Conservation (phyloP, 2,329 filamentous ascomycete genomes). For the Sordariomycetes sp. region DNA sequence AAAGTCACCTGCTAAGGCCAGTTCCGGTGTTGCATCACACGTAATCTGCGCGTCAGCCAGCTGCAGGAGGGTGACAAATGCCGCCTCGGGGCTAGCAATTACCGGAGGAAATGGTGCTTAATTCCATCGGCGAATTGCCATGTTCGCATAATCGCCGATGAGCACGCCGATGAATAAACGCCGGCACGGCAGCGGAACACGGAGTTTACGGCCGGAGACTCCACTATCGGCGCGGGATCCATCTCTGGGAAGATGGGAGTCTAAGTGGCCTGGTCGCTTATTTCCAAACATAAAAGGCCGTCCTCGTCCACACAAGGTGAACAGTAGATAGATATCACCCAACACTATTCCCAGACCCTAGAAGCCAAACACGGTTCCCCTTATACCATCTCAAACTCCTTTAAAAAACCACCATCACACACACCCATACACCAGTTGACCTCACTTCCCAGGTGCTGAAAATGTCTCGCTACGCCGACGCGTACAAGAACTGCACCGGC, state of each 20-base stretch:
- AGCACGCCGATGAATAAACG: neutral
- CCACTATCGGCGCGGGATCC: neutral
- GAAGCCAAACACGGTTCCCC: neutral
- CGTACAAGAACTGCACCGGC: constrained; percentile 21
- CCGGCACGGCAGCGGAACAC: neutral
- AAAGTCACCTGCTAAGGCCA: no score
- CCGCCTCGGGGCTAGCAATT: neutral
- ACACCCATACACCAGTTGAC: neutral
- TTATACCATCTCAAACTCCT: neutral
- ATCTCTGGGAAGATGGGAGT: neutral
- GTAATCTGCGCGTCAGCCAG: neutral
- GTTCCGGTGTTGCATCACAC: no score
- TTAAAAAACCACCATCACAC: neutral
- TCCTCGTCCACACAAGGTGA: neutral
- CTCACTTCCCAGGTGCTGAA: neutral
- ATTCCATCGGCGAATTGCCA: neutral
- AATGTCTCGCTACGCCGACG: constrained; percentile 8
- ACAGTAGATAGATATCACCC: neutral
- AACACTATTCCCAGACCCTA: neutral
- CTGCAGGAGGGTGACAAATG: neutral
- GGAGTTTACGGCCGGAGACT: neutral
- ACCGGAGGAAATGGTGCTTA: neutral
- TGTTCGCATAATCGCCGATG: neutral
- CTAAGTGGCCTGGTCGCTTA: neutral
- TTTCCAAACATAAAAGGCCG: neutral